A percentile compares a stretch with the other conserved stretches of the same genome.
These are phyloP conservation scores for Penicillium sp. DNA, from an alignment of 2,329 filamentous ascomycete species.

Conservation along the genomic window DNA sequence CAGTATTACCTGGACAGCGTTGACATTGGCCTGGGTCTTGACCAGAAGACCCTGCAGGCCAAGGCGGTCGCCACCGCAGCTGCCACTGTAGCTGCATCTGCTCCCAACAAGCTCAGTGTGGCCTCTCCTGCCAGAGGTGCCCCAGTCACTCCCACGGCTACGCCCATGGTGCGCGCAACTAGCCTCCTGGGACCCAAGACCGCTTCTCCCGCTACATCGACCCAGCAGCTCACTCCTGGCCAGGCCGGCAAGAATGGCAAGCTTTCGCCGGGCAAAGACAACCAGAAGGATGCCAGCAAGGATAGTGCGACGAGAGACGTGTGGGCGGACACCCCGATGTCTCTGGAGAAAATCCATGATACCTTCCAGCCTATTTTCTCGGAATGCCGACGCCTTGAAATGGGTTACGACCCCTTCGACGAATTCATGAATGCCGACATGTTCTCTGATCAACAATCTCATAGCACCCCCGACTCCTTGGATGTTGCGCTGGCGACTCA, in stretches of 20 bases:
- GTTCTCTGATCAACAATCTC: constrained; percentile 30
- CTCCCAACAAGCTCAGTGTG: constrained; percentile 16
- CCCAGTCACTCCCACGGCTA: constrained; percentile 26
- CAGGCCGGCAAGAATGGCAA: constrained; percentile 27
- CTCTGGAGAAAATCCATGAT: constrained; percentile 36
- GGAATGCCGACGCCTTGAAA: constrained; percentile 6
- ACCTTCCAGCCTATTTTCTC: constrained; percentile 28
- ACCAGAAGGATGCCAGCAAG: constrained; percentile 26
- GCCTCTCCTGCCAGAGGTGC: constrained; percentile 28
- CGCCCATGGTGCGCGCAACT: constrained; percentile 31
- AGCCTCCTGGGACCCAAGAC: constrained; percentile 34
- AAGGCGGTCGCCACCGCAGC: constrained; percentile 13
- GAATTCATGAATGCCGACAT: constrained; percentile 37
- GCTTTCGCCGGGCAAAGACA: constrained; percentile 22
- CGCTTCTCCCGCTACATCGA: constrained; percentile 29
- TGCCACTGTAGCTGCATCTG: constrained; percentile 10
- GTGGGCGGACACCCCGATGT: constrained; percentile 37
- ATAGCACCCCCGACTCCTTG: constrained; percentile 38
- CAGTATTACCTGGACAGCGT: constrained; percentile 53
- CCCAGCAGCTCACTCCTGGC: constrained; percentile 32
- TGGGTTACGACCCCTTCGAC: constrained; percentile 35
- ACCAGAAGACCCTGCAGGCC: constrained; percentile 17
- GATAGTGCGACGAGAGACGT: constrained; percentile 26
- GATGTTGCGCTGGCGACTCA: constrained; percentile 33
- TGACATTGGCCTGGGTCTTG: constrained; percentile 47